phyloP scores from a whole-genome alignment of 164 flowering plant genomes.

The Tetracentron sinense region DNA sequence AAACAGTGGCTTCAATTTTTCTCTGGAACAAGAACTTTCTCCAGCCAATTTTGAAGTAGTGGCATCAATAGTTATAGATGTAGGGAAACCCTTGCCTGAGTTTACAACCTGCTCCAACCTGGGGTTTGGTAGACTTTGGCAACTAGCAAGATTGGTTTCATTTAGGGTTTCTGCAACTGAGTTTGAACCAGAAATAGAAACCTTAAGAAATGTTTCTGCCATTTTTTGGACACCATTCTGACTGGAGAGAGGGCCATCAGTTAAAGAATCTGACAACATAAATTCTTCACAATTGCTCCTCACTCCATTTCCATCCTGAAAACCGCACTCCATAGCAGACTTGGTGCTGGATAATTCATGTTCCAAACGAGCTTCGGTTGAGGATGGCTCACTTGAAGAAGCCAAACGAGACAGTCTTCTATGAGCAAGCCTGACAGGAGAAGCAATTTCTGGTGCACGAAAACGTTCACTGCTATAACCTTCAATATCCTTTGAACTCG shows the following conservation, averaged over 20 bases:
- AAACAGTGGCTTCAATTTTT: slow-evolving; percentile 31
- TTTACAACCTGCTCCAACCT: slow-evolving; percentile 7
- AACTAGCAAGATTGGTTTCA: slow-evolving; percentile 9
- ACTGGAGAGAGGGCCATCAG: slow-evolving; percentile 5
- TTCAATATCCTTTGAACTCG: slow-evolving; percentile 9
- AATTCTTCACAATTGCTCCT: slow-evolving; percentile 1
- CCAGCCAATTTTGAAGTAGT: slow-evolving; percentile 5
- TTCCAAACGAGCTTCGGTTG: slow-evolving; percentile 9
- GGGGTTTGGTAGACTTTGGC: neutral
- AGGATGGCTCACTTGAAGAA: slow-evolving; percentile 3
- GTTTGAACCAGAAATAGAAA: neutral
- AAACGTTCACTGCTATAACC: slow-evolving; percentile 8
- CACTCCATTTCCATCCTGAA: slow-evolving; percentile 9
- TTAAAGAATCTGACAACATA: neutral
- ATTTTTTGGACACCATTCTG: neutral
- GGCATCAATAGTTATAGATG: neutral
- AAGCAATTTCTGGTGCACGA: slow-evolving; percentile 10
- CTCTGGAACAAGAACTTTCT: slow-evolving; percentile 2
- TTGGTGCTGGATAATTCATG: neutral
- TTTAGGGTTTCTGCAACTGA: neutral
- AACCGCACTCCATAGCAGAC: slow-evolving; percentile 4
- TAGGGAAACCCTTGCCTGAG: neutral
- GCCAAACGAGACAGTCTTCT: neutral
- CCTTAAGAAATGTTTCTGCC: too few species aligned
- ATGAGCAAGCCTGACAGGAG: slow-evolving; percentile 12